Percentiles rank a stretch among this genome's conserved stretches.
Conservation (phyloP, 352 stramenopile genomes). For the Pythium diclinum region DNA sequence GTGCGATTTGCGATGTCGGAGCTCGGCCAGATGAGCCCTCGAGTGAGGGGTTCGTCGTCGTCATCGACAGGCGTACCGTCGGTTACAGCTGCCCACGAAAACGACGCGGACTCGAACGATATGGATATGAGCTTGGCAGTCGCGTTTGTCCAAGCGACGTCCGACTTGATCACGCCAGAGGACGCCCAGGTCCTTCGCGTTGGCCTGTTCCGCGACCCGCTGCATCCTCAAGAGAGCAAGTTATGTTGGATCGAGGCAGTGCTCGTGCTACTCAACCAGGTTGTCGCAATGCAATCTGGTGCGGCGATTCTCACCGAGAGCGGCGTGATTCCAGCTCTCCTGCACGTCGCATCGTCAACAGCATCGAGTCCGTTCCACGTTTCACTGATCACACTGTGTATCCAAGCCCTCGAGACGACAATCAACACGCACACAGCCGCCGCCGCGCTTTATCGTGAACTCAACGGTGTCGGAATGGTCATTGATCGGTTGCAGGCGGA, state of each 20-base stretch:
- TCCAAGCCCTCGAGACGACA: conserved; percentile 79
- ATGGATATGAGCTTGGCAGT: conserved; percentile 89
- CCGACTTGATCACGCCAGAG: conserved; percentile 59
- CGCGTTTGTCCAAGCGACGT: conserved; percentile 86
- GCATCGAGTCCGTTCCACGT: conserved; percentile 56
- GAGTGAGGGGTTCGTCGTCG: conserved; percentile 4
- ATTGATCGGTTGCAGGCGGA: conserved; percentile 73
- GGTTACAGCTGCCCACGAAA: conserved; percentile 26
- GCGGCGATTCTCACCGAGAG: conserved; percentile 81
- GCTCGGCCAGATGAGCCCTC: conserved; percentile 35
- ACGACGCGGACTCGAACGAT: conserved; percentile 44
- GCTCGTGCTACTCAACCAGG: conserved; percentile 61
- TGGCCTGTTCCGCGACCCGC: conserved; percentile 49
- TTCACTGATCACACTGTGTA: conserved; percentile 71
- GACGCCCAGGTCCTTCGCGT: conserved; percentile 60
- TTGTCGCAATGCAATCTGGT: conserved; percentile 75
- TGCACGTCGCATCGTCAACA: conserved; percentile 72
- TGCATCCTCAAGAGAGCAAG: conserved; percentile 43
- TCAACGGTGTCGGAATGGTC: conserved; percentile 84
- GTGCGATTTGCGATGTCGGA: conserved; percentile 79
- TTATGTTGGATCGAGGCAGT: conserved; percentile 81
- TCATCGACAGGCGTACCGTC: background rate
- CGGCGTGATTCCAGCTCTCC: conserved; percentile 71
- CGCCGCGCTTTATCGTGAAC: conserved; percentile 70
- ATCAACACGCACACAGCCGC: conserved; percentile 71